Evolutionary conservation across 139 green algal genomes (phyloP), one percentile per base, ranked within the genome.

Genomic region (Zygnema cylindricum): DNA sequence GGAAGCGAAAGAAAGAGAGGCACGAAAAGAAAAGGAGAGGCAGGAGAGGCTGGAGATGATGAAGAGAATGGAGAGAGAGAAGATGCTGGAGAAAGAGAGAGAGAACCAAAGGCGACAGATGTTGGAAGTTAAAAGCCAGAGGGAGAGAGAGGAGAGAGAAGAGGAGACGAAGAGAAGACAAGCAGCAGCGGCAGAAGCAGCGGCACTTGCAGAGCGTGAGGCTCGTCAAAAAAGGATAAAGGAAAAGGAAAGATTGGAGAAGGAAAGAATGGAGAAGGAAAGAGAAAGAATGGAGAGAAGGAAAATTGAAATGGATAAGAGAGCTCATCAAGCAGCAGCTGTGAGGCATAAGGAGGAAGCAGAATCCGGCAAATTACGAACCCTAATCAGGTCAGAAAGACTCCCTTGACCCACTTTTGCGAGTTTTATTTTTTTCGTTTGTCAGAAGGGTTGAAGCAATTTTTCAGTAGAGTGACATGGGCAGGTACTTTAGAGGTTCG

Each of bases 1-100:
- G 33, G 83, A 90, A 42, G 40, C 82, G 69, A 91, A 89, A 78
- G 32, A 33, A 39, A 43, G 85, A 16, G 81, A 69, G 35, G 54
- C 54, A 87, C 33, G 78, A 32, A 23, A 0, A 41, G 23, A 22
- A 23, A 1, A 54, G 41, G 2, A 23, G 40, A 41, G 21, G 41
- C 7, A 25, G 78, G 78, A 22, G 76, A 83, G 32, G 76, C 69
- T 21, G 69, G 78, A 39, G 78, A 22, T 22, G 35, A 55, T 38
- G 35, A 32, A 41, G 2, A 54, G 40, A 41, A 23, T 2, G 39
- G 38, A 38, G 42, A 63, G 43, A 63, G 78, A 33, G 78, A 55
- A 63, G 49, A 63, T 7, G 49, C 7, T 63, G 49, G 7, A 63
- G 16, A 63, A 63, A 63, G 49, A 63, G 49, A 16, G 49, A 16